These are phyloP conservation scores for Angomonas ambiguus DNA, from an alignment of 208 protist genomes.

Conservation along the genomic window DNA sequence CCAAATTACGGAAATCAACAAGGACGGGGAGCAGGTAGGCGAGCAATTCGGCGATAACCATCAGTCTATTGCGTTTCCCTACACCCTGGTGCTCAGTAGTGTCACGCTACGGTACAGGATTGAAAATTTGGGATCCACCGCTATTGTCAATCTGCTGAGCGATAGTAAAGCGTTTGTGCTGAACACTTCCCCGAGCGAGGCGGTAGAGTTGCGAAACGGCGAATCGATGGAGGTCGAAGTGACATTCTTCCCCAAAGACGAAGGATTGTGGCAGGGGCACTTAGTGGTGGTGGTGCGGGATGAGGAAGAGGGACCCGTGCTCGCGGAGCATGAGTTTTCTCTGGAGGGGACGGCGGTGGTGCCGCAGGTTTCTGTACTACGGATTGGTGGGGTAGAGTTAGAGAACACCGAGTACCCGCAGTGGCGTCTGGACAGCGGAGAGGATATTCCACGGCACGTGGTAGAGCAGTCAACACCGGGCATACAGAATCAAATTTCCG, in stretches of 20 bases:
- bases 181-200: conserved; percentile 18
- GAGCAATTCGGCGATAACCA: neutral
- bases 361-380: conserved; percentile 58
- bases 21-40: neutral
- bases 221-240: conserved; percentile 39
- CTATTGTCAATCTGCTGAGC: conserved; percentile 51
- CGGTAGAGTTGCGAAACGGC: conserved; percentile 29
- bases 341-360: conserved; percentile 56
- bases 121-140: conserved; percentile 75
- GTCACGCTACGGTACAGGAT: conserved; percentile 41
- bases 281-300: conserved; percentile 50
- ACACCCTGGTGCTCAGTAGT: conserved; percentile 51
- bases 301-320: conserved; percentile 25
- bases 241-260: conserved; percentile 55
- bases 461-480: conserved; percentile 54
- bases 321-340: conserved; percentile 48
- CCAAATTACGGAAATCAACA: conserved; percentile 24
- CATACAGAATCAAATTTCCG: conserved; percentile 34
- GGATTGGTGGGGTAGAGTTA: conserved; percentile 42
- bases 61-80: conserved; percentile 28
- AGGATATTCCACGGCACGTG: conserved; percentile 38
- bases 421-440: conserved; percentile 23
- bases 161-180: conserved; percentile 49
- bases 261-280: conserved; percentile 40
- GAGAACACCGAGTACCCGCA: conserved; percentile 26